These are phyloP conservation scores for Otatea glauca DNA, from an alignment of 176 grass and related monocot species.

Conservation along the genomic window DNA sequence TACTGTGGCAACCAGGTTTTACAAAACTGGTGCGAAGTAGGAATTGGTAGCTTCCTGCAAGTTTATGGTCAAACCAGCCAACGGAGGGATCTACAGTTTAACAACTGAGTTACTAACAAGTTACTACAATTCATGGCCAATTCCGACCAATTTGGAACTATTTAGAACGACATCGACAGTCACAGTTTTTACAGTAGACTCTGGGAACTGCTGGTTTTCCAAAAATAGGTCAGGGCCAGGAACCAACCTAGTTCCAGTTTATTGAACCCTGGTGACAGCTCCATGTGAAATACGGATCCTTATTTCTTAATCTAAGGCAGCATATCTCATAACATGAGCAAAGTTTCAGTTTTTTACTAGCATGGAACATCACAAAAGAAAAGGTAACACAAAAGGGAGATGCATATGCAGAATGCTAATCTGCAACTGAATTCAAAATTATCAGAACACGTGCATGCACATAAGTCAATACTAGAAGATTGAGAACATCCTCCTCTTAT, in stretches of 20 bases:
- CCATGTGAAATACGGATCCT: background rate
- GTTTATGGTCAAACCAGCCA: background rate
- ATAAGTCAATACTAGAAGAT: background rate
- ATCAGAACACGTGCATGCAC: background rate
- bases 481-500: background rate
- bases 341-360: background rate
- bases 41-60: background rate
- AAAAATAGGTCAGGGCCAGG: background rate
- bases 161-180: background rate
- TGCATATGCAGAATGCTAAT: background rate
- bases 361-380: background rate
- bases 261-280: background rate
- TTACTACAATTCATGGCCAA: background rate
- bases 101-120: background rate
- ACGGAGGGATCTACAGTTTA: background rate
- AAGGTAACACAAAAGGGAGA: background rate
- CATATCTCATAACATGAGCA: background rate
- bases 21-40: background rate
- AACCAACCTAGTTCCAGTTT: background rate
- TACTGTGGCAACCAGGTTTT: background rate
- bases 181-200: background rate
- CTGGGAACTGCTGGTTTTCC: background rate
- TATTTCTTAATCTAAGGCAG: slow-evolving; percentile 24
- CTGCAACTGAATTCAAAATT: background rate
- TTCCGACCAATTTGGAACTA: background rate